Evolutionary conservation across 1,284 basidiomycete species (phyloP), one percentile per base, ranked within the genome.

Genomic region (Rhodotorula sp.): DNA sequence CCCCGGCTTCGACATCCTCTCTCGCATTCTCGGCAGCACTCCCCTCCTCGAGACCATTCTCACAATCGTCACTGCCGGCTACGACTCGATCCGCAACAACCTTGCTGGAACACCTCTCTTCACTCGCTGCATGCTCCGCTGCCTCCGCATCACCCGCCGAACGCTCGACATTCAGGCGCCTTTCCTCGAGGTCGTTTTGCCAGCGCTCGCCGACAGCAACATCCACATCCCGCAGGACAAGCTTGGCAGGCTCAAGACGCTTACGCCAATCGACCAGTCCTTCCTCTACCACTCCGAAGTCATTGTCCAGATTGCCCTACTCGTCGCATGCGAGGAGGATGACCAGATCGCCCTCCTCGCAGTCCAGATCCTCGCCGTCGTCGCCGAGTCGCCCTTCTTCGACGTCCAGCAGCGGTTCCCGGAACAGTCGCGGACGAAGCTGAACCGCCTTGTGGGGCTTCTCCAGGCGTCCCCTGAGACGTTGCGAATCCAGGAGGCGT

Each of bases 1-100:
- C 79, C 93, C 95, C 0, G 95, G 94, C 2, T 94, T 92, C 79
- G 88, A 92, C 62, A 82, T 98, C 62, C 86, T 95, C 80, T 86
- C 88, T 58, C 86, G 92, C 1, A 78, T 98, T 13, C 83, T 98
- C 56, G 89, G 88, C 26, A 86, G 87, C 59, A 86, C 88, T 0
- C 82, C 86, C 2, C 83, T 95, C 13, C 89, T 92, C 75, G 80
- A 84, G 2, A 88, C 84, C 65, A 83, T 95, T 47, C 82, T 94
- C 66, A 86, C 88, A 4, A 90, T 94, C 76, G 83, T 93, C 62
- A 85, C 87, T 2, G 88, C 90, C 48, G 90, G 90, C 0, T 81
- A 91, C 51, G 87, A 88, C 73, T 88, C 87, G 52, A 87, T 91
- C 64, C 90, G 91, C 74, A 87, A 86, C 74, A 86, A 86, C 18